Evolutionary conservation across 352 stramenopile species (phyloP).

Genomic region (Phytophthora boehmeriae): DNA sequence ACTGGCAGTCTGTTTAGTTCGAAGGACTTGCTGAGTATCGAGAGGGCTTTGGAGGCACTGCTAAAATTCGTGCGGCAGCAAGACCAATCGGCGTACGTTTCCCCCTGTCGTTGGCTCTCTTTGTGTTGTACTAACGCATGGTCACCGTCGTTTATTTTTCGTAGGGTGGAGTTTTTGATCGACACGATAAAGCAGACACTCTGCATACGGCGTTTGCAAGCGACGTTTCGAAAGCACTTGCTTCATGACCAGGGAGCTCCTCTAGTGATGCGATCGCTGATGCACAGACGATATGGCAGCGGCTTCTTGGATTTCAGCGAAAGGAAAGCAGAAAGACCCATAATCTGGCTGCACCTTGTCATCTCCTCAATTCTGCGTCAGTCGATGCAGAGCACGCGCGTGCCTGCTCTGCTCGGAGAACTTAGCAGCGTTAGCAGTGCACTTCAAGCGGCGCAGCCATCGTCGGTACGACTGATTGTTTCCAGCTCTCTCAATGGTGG

Average conservation of each 20-base stretch:
- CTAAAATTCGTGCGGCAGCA: conserved; percentile 70
- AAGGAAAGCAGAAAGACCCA: conserved; percentile 47
- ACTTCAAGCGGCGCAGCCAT: conserved; percentile 21
- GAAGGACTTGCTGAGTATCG: conserved; percentile 60
- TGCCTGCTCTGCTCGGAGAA: conserved; percentile 42
- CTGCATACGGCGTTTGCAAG: conserved; percentile 73
- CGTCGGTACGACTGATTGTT: conserved; percentile 24
- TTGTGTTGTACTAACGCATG: not conserved
- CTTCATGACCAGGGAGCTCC: conserved; percentile 65
- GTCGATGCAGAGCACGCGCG: conserved; percentile 37
- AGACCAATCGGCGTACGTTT: conserved; percentile 60
- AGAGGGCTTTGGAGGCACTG: conserved; percentile 64
- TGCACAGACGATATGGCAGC: conserved; percentile 69
- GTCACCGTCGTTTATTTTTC: not conserved
- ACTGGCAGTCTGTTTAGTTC: conserved; percentile 59
- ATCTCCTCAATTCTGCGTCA: conserved; percentile 64
- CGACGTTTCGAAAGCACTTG: conserved; percentile 71
- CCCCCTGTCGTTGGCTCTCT: not conserved
- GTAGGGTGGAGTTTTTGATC: conserved; percentile 65
- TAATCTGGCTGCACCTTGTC: conserved; percentile 63
- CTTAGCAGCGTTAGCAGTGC: conserved; percentile 55
- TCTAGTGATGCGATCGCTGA: conserved; percentile 71
- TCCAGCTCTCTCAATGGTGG: conserved; percentile 55
- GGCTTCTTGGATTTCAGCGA: conserved; percentile 27
- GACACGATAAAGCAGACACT: conserved; percentile 76